A percentile compares a stretch with the other conserved stretches of the same genome.
Conservation (phyloP, 768 basidiomycete genomes). For the Boletellus sp. region DNA sequence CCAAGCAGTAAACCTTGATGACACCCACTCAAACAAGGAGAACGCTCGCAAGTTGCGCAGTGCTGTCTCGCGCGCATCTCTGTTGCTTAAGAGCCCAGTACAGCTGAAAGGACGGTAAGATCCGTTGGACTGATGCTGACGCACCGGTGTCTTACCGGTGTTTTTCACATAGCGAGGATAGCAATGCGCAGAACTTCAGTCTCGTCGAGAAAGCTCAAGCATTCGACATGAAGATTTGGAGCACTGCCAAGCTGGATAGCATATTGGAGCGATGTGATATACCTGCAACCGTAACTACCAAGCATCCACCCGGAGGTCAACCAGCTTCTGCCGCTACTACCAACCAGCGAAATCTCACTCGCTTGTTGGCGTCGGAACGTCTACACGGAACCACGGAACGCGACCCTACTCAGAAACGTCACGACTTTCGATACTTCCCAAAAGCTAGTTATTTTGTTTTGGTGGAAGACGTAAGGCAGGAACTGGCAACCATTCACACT, state of each 20-base stretch:
- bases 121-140: background rate
- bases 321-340: constrained; percentile 28
- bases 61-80: constrained; percentile 20
- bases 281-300: constrained; percentile 26
- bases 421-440: constrained; percentile 85
- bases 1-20: constrained; percentile 37
- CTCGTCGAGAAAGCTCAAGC: constrained; percentile 63
- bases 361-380: constrained; percentile 75
- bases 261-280: constrained; percentile 66
- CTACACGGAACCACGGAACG: constrained; percentile 84
- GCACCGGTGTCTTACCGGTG: background rate
- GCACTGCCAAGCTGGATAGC: constrained; percentile 61
- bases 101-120: constrained; percentile 57
- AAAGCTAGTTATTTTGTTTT: constrained; percentile 75
- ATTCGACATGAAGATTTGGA: constrained; percentile 88
- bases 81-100: constrained; percentile 58
- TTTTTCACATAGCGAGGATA: constrained; percentile 26
- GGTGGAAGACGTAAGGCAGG: constrained; percentile 84
- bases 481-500: constrained; percentile 78
- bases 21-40: constrained; percentile 56
- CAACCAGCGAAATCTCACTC: constrained; percentile 50
- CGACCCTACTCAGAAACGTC: constrained; percentile 83
- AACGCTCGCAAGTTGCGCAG: constrained; percentile 44
- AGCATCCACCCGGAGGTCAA: constrained; percentile 28
- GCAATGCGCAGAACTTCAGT: constrained; percentile 36